A percentile compares a stretch with the other conserved stretches of the same genome.
Evolutionary conservation across 495 filamentous ascomycete species (phyloP).

Genomic region (Aspergillus sparsus): DNA sequence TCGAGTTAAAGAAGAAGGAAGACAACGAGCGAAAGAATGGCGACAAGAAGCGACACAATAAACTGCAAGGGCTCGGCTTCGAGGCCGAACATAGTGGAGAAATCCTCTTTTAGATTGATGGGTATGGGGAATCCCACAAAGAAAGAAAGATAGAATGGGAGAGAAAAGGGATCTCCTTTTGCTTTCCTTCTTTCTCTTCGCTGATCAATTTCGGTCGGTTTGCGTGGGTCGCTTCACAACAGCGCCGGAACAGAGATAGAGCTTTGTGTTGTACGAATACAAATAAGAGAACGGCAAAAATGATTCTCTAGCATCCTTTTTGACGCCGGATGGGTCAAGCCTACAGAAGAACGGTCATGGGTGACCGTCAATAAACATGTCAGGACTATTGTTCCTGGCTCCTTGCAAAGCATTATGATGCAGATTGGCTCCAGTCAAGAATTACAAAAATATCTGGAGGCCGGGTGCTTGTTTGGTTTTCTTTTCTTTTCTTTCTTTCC

Average conservation of each 20-base stretch:
- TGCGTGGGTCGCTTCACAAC: constrained; percentile 6
- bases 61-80: constrained; percentile 75
- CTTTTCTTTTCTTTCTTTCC: neutral
- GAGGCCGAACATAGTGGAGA: constrained; percentile 84
- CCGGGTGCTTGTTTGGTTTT: too few species aligned
- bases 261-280: neutral
- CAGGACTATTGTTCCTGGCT: constrained; percentile 6
- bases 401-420: constrained; percentile 1
- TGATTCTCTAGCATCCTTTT: constrained; percentile 1
- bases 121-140: neutral
- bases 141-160: neutral
- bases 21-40: constrained; percentile 64
- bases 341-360: constrained; percentile 5
- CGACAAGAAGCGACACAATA: constrained; percentile 69
- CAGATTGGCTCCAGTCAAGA: too few species aligned
- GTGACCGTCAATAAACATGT: constrained; percentile 1
- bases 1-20: constrained; percentile 69
- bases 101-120: constrained; percentile 57
- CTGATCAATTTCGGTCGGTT: constrained; percentile 6
- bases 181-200: constrained; percentile 6
- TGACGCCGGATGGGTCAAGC: constrained; percentile 6
- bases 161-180: neutral
- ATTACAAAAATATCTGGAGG: too few species aligned
- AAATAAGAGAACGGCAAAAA: neutral
- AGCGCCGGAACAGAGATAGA: constrained; percentile 1